Conservation (phyloP, 257 asterid species). For the Salvia splendens region DNA sequence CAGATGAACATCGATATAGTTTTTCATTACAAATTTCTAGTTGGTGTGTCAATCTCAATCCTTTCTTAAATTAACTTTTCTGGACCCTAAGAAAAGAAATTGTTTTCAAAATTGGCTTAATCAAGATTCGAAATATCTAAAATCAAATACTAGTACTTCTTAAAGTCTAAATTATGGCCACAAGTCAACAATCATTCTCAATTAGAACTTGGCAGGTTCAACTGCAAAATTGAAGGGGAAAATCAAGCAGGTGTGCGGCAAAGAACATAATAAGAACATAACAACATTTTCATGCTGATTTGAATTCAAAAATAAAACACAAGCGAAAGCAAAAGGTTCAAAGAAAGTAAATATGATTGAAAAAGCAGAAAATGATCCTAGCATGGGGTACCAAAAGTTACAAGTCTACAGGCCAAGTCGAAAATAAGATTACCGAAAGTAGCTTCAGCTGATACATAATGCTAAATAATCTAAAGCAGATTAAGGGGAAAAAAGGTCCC, state of each 20-base stretch:
- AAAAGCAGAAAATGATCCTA: constrained; percentile 19
- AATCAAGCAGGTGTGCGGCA: background rate
- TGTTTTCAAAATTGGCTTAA: too few species aligned
- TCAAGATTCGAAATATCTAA: too few species aligned
- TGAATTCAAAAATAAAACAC: background rate
- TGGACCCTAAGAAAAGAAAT: too few species aligned
- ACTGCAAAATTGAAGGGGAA: background rate
- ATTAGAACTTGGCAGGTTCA: background rate
- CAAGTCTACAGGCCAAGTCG: constrained; percentile 24
- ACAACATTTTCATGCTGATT: constrained; percentile 6
- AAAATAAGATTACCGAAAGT: constrained; percentile 25
- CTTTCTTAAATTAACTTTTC: background rate
- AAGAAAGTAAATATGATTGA: constrained; percentile 10
- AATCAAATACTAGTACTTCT: too few species aligned
- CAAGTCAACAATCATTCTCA: background rate
- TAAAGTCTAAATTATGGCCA: too few species aligned
- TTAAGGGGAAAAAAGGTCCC: constrained; percentile 37
- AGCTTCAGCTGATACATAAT: constrained; percentile 36
- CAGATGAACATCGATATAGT: background rate
- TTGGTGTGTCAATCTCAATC: background rate
- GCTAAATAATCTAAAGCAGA: constrained; percentile 32
- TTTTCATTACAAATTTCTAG: background rate
- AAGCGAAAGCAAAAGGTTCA: constrained; percentile 18
- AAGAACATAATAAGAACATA: background rate
- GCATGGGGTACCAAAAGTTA: constrained; percentile 35